Percentiles rank a stretch among this genome's conserved stretches.
Conservation (phyloP, 371 early-diverging fungal genomes). For the Nematocida displodere region DNA sequence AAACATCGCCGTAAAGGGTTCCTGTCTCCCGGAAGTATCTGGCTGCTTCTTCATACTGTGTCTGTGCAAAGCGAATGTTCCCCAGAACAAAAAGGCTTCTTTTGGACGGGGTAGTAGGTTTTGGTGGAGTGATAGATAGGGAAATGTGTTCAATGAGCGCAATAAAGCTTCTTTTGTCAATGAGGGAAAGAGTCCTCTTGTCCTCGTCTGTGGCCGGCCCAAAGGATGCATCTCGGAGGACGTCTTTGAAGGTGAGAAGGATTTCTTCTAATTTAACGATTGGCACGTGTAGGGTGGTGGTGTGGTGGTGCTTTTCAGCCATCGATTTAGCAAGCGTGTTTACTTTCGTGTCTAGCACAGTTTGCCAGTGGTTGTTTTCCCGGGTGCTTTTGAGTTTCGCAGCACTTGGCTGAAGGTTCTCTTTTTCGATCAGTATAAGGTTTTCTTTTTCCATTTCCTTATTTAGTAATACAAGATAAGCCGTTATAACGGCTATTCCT, state of each 20-base stretch:
- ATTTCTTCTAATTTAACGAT: slow-evolving; percentile 47
- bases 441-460: not conserved
- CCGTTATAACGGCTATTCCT: slow-evolving; percentile 23
- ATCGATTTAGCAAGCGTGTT: not conserved
- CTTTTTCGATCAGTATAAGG: not conserved
- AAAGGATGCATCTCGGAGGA: not conserved
- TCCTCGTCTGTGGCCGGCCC: not conserved
- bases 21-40: not conserved
- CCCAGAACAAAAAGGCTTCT: not conserved
- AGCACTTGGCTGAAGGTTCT: not conserved
- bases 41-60: not conserved
- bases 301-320: not conserved
- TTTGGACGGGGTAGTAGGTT: not conserved
- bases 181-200: not conserved
- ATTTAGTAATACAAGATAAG: slow-evolving; percentile 11
- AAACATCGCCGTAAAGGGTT: slow-evolving; percentile 20
- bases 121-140: too few relatives aligned
- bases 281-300: not conserved
- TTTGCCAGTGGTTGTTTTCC: not conserved
- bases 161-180: slow-evolving; percentile 10
- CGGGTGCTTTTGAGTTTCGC: not conserved
- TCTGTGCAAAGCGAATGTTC: not conserved
- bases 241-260: slow-evolving; percentile 5
- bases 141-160: not conserved
- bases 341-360: slow-evolving; percentile 19